Conservation (phyloP, 345 rosid species). For the Arabis hirsuta region DNA sequence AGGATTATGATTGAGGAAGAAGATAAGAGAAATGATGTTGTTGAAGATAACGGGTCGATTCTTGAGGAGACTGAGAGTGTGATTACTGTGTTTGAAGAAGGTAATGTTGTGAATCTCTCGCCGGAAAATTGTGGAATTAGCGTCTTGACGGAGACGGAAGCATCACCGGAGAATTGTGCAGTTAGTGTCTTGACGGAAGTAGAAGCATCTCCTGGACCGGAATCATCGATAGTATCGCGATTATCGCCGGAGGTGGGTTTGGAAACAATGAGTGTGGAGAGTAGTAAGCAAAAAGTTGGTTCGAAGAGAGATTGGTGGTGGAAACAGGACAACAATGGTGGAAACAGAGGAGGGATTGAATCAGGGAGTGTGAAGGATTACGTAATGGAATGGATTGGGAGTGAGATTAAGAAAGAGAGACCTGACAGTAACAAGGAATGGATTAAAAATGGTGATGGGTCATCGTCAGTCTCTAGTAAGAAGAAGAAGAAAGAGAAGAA, state of each 20-base stretch:
- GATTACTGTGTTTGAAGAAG: conserved; percentile 59
- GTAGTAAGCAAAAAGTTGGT: conserved; percentile 46
- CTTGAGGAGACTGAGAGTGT: conserved; percentile 72
- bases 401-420: conserved; percentile 72
- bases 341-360: conserved; percentile 52
- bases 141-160: conserved; percentile 29
- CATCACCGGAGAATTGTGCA: conserved; percentile 32
- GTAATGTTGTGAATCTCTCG: conserved; percentile 48
- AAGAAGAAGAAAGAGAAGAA: conserved; percentile 56
- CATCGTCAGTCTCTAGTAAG: conserved; percentile 46
- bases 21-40: conserved; percentile 41
- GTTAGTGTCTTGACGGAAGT: conserved; percentile 11
- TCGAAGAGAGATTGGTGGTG: conserved; percentile 79
- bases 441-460: conserved; percentile 39
- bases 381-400: conserved; percentile 85
- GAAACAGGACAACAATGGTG: conserved; percentile 66
- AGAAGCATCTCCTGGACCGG: conserved; percentile 15
- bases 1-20: conserved; percentile 43
- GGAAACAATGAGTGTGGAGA: conserved; percentile 54
- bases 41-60: conserved; percentile 71
- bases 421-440: conserved; percentile 47
- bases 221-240: not conserved
- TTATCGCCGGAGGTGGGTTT: conserved; percentile 50
- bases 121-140: conserved; percentile 60
- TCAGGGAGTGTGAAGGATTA: conserved; percentile 80